Evolutionary conservation across 306 rosid genomes (phyloP).

Genomic region (Herpetospermum pedunculosum): DNA sequence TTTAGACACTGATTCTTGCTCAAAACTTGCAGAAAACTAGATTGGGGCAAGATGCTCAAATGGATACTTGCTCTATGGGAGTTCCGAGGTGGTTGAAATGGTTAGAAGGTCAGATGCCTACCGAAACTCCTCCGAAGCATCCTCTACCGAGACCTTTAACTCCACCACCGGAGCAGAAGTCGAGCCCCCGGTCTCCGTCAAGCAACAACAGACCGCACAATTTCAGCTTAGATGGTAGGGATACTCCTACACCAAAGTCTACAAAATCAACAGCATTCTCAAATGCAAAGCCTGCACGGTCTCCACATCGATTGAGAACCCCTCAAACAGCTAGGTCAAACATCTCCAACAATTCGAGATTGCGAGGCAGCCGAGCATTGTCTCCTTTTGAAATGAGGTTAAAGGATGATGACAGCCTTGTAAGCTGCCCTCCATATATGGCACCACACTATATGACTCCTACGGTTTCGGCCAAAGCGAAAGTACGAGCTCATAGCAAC

Average conservation of each 20-base stretch:
- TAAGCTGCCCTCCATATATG: constrained; percentile 89
- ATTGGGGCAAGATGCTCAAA: constrained; percentile 42
- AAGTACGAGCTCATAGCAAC: constrained; percentile 57
- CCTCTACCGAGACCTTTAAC: constrained; percentile 61
- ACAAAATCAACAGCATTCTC: constrained; percentile 47
- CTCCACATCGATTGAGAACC: neutral
- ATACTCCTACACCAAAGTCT: constrained; percentile 68
- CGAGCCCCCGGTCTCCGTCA: constrained; percentile 47
- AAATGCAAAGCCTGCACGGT: constrained; percentile 22
- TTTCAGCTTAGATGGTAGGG: constrained; percentile 40
- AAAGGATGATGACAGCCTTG: constrained; percentile 80
- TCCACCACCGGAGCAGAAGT: constrained; percentile 36
- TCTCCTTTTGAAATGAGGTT: constrained; percentile 56
- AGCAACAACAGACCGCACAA: constrained; percentile 32
- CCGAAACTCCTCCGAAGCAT: constrained; percentile 44
- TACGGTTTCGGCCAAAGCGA: constrained; percentile 69
- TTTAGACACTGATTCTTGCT: constrained; percentile 4
- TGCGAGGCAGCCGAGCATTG: constrained; percentile 31
- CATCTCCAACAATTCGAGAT: constrained; percentile 31
- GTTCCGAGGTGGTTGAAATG: constrained; percentile 99
- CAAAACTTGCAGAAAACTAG: constrained; percentile 62
- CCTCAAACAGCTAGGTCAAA: constrained; percentile 41
- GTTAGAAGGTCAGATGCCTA: constrained; percentile 67
- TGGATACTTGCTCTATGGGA: constrained; percentile 46
- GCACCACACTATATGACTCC: constrained; percentile 86